Evolutionary conservation across 139 green algal species (phyloP), one percentile per base, ranked within the genome.

Genomic region (Zygnema circumcarinatum): DNA sequence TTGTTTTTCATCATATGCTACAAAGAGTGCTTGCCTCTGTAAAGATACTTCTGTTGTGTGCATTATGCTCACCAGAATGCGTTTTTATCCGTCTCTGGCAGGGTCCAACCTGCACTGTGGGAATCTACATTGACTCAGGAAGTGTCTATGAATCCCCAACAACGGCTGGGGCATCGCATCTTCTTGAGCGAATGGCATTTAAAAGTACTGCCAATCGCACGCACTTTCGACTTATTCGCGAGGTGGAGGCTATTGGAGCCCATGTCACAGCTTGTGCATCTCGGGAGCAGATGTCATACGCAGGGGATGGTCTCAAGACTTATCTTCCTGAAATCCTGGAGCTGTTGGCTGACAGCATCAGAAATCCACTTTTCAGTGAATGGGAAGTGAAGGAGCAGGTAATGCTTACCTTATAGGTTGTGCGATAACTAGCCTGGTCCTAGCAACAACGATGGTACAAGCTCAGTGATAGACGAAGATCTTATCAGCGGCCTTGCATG

Each of bases 151-250:
- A 94, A 79, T 74, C 2, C 38, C 33, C 42, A 38, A 16, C 11
- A n/a, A 90, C 69, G 38, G 78, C n/a, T 93, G 95, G 95, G n/a
- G 88, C 81, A 25, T 96, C 94, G 3, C 95, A 98, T 52, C 62
- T 98, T 80, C 87, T 99, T 73, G 96, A 99, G 85, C 96, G 96
- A 86, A 94, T 98, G 90, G 95, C 96, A 1, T 99, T 98, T 87
- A 98, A 97, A 84, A 89, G 92, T 87, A 98, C 95, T 0, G 81
- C 62, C 38, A 94, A 97, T 90, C 89, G 96, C 33, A 96, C 92
- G 1, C 89, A 94, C 81, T 94, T 97, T 88, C 91, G 95, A 2
- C 74, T 97, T 11, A 87, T 94, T 21, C 92, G 95, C 0, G 95
- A 97, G 93, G 93, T 98, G 1, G 96, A 98, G 85, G 93, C 92